A percentile compares a stretch with the other conserved stretches of the same genome.
Conservation (phyloP, 495 filamentous ascomycete genomes). For the Aspergillus avenaceus region DNA sequence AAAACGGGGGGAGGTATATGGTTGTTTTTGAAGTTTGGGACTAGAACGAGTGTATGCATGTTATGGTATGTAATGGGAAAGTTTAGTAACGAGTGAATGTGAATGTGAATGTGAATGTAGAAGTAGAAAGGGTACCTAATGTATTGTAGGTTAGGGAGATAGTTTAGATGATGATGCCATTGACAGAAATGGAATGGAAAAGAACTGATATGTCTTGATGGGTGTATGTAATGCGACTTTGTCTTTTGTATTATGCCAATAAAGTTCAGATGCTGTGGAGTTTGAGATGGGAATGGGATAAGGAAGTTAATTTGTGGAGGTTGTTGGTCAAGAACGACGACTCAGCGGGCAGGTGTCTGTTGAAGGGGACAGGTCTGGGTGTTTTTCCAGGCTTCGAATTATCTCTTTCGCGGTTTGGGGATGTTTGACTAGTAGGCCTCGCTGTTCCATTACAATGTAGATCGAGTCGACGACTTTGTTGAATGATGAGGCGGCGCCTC, state of each 20-base stretch:
- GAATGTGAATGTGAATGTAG: background rate
- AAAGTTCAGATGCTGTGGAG: no score
- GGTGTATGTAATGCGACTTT: no score
- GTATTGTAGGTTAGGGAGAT: no score
- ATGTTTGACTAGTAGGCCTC: slow-evolving; percentile 66
- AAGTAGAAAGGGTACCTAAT: background rate
- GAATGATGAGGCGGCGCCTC: slow-evolving; percentile 82
- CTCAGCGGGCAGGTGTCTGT: no score
- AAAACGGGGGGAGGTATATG: background rate
- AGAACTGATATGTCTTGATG: no score
- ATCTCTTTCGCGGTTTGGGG: slow-evolving; percentile 59
- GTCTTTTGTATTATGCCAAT: no score
- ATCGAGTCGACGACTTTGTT: slow-evolving; percentile 75
- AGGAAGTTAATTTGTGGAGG: no score
- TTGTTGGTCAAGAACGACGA: no score
- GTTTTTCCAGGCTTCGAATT: slow-evolving; percentile 34
- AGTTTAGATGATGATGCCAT: no score
- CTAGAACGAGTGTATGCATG: background rate
- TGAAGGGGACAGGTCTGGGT: slow-evolving; percentile 18
- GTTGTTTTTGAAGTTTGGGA: background rate
- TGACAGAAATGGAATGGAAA: no score
- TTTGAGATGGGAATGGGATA: no score
- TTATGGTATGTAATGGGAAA: background rate
- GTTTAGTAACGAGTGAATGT: background rate
- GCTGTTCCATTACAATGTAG: slow-evolving; percentile 51